Conservation (phyloP, 176 grass and related monocot species). For the Poa pratensis region DNA sequence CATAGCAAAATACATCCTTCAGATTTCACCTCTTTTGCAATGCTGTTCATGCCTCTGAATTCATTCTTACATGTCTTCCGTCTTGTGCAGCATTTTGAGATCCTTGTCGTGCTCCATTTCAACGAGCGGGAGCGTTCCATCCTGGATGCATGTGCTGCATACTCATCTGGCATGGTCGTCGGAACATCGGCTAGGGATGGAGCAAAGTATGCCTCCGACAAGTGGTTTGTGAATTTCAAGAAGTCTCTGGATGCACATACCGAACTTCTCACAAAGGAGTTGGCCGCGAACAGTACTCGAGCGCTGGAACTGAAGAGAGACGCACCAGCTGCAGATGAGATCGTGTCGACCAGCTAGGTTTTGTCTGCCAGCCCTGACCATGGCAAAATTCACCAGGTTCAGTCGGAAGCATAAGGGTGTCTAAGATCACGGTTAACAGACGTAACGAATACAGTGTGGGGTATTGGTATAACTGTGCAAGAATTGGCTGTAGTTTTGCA, state of each 20-base stretch:
- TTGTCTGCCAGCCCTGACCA: slow-evolving; percentile 19
- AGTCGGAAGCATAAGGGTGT: slow-evolving; percentile 8
- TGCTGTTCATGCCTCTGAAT: neutral
- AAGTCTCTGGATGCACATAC: slow-evolving; percentile 39
- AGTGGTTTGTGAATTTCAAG: slow-evolving; percentile 55
- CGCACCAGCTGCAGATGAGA: slow-evolving; percentile 25
- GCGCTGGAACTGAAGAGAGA: slow-evolving; percentile 20
- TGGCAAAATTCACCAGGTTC: slow-evolving; percentile 21
- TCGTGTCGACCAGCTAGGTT: slow-evolving; percentile 37
- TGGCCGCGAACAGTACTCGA: slow-evolving; percentile 40
- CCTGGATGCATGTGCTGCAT: slow-evolving; percentile 52
- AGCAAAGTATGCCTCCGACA: slow-evolving; percentile 35
- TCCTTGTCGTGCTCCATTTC: slow-evolving; percentile 56
- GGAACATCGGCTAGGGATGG: slow-evolving; percentile 41
- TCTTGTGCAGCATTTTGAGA: slow-evolving; percentile 64
- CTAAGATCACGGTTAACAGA: neutral
- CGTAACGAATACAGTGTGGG: neutral
- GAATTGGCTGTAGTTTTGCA: neutral
- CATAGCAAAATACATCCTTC: slow-evolving; percentile 15
- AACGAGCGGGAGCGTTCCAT: slow-evolving; percentile 34
- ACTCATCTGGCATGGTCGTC: slow-evolving; percentile 53
- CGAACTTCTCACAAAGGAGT: slow-evolving; percentile 51
- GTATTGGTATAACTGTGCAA: neutral
- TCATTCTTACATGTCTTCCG: slow-evolving; percentile 11
- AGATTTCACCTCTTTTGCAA: neutral